Evolutionary conservation across 1,139 yeast genomes (phyloP), one percentile per base, ranked within the genome.

Genomic region (Torulaspora globosa): DNA sequence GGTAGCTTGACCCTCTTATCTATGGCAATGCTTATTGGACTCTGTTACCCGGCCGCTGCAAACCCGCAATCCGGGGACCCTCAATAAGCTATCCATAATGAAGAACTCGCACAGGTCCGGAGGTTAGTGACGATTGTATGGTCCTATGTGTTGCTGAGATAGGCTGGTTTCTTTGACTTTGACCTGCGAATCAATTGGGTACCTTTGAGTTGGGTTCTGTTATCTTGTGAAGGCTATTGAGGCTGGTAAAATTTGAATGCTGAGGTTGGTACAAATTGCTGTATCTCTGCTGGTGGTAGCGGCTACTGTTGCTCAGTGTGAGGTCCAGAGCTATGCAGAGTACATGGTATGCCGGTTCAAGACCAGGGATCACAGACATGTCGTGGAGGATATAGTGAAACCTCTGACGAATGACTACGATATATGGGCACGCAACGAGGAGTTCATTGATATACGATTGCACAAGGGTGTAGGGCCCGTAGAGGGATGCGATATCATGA

Each of bases 361-460:
- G 37, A 51, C 55, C 19, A 34, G 46, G 26, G 43, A 48, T 36
- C 37, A 36, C n/a, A 33, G 45, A 2, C 60, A 60, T 9, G 46
- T 63, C 4, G 47, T 68, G 3, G 49, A 57, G 11, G 67, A 65
- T 43, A 48, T 71, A 31, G 50, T 57, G 18, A 38, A 23, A 12
- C 46, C 52, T 5, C 12, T 50, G 14, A 47, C 56, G 2, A 45
- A 42, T 4, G 58, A 55, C 10, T 59, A 54, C 35, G 66, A 64
- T 37, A 49, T 61, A 10, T 70, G 73, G 73, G 62, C 65, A 11
- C 43, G 49, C 1, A 61, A 66, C 36, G 52, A 60, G 2, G 57
- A 63, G 8, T 74, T 68, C 41, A 60, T 71, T 15, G 80, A 76
- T 56, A 47, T 75, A 3, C 66, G 67, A 41, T 57, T 73, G 3